phyloP scores from a whole-genome alignment of 2,329 filamentous ascomycete genomes.

The Stylonectria norvegica region DNA sequence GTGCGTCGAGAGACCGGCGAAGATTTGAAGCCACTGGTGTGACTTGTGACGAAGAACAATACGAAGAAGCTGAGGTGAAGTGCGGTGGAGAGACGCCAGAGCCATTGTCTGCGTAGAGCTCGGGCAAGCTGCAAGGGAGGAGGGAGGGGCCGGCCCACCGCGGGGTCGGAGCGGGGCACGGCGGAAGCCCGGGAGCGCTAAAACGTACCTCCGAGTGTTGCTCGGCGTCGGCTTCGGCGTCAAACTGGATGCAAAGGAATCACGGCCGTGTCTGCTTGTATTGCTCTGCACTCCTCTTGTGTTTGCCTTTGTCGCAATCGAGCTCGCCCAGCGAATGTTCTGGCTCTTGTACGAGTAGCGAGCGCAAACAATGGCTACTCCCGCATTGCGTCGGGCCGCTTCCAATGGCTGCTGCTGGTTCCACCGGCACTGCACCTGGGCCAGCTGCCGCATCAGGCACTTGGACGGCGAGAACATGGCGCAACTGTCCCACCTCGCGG shows the following conservation, averaged over 20 bases:
- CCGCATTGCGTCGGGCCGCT: neutral
- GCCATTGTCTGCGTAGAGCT: constrained; percentile 1
- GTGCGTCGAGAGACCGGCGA: neutral
- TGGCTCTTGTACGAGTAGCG: constrained; percentile 1
- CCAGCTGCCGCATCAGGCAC: constrained; percentile 29
- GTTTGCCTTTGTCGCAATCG: constrained; percentile 5
- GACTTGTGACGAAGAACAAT: constrained; percentile 10
- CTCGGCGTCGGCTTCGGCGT: constrained; percentile 15
- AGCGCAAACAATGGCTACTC: neutral
- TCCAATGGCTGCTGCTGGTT: neutral
- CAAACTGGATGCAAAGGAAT: constrained; percentile 8
- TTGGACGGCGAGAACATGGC: constrained; percentile 24
- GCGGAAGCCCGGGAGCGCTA: constrained; percentile 11
- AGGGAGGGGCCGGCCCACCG: constrained; percentile 10
- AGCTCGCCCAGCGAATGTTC: constrained; percentile 8
- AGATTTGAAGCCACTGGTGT: constrained; percentile 1
- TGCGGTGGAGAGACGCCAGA: neutral
- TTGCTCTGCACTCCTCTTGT: neutral
- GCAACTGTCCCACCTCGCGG: constrained; percentile 15
- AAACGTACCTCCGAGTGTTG: constrained; percentile 28
- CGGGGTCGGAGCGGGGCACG: constrained; percentile 10
- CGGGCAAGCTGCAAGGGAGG: constrained; percentile 1
- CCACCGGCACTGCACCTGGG: constrained; percentile 8
- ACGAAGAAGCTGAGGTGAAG: neutral
- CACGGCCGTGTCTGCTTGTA: neutral